Evolutionary conservation across 371 early-diverging fungal genomes (phyloP), one percentile per base, ranked within the genome.

Genomic region (Sporodiniella umbellata): DNA sequence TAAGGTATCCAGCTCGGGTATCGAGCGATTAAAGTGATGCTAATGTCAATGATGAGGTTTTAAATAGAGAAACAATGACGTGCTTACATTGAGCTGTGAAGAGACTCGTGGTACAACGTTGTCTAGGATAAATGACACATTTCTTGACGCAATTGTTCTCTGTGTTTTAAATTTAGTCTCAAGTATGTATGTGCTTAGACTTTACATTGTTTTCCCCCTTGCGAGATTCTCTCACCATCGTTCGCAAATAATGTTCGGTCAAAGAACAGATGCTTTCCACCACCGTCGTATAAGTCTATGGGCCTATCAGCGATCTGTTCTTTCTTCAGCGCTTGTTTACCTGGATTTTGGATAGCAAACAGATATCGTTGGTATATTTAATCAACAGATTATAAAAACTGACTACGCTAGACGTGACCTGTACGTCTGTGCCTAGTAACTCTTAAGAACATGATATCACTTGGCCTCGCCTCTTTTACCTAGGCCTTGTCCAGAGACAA

Each of bases 361-460:
- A 83, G 40, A 87, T 75, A 50, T 93, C 93, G 51, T 83, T 78
- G 21, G 87, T 87, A 80, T 90, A 94, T 43, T 84, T 87, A 19
- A 86, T 72, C 71, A 94, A 65, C 14, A 88, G 61, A 25, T 83
- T 83, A 56, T 89, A 84, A 53, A 81, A 83, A 23, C 68, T 72
- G 3, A 81, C 77, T 45, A 80, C 76, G 55, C 81, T 83, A 2
- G 82, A 75, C 1, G 81, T 79, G 15, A 83, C 68, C 25, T 62
- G 62, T 14, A 72, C 69, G 48, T 74, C 72, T 7, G 68, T 38
- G 45, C 75, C 54, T 65, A 33, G 14, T 15, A 1, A 45, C 12
- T 25, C 2, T 26, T n/a, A n/a, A n/a, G n/a, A n/a, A n/a, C n/a
- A n/a, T n/a, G n/a, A n/a, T n/a, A n/a, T n/a, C n/a, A n/a, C n/a